Base-by-base conservation (phyloP, 164 flowering plant species). In the Euptelea pleiosperma region DNA sequence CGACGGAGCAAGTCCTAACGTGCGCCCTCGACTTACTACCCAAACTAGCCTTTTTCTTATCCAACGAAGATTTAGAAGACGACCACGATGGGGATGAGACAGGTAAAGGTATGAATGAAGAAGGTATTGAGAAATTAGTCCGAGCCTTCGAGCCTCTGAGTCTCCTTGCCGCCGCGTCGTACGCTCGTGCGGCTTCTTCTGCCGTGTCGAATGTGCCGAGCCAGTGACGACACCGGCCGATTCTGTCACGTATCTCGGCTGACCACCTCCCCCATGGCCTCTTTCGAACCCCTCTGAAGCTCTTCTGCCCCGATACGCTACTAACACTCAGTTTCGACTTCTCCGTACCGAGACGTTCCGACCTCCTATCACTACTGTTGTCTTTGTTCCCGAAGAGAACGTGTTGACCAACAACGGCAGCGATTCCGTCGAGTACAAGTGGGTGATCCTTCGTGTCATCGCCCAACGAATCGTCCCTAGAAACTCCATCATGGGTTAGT, bases 211-310 rank as follows among this genome's bases (percentile, higher is more conserved):
- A 90, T 12, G 97, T 90, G 0, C 97, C 97, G 0, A 90, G 79
- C 97, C 97, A 90, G 71, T 87, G 97, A 3, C 97, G 62, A 72
- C 97, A 90, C 68, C 86, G 65, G 43, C 97, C 97, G 1, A 90
- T 77, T 0, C 92, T 63, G 79, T 90, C 95, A 3, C 97, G 65
- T 52, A 90, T 90, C 79, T 90, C 97, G 37, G 97, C 95, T 44
- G 95, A 90, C 87, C 87, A 90, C 61, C 97, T 69, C 40, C 97
- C 97, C 97, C 97, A 90, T 31, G 91, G 97, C 73, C 97, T 53
- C 79, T 84, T 90, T 41, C 97, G 57, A 31, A 90, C 97, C 1
- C 95, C 93, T 49, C 97, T 75, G 60, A 77, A 89, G 55, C 43
- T 73, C 61, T 66, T 81, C 71, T 72, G 72, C 53, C 7, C 68